Percentiles rank a stretch among this genome's conserved stretches.
Evolutionary conservation across 2,329 filamentous ascomycete genomes (phyloP).

Genomic region (Diaporthe sp.): DNA sequence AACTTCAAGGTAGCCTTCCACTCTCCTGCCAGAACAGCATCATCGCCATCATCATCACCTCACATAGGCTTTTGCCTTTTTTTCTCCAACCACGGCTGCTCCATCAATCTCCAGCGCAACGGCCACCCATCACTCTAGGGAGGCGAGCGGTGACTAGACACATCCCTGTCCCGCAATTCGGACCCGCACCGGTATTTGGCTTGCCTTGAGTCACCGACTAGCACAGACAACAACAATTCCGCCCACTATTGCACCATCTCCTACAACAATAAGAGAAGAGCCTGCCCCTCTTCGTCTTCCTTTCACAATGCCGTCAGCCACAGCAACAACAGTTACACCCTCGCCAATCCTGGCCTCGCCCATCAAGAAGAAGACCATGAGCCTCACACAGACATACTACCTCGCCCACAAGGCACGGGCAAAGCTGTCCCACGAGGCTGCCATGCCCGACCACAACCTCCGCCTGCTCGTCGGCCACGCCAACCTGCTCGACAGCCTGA

Average conservation of each 20-base stretch:
- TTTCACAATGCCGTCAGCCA: slow-evolving; percentile 53
- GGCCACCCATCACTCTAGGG: slow-evolving; percentile 2
- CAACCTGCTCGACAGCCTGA: slow-evolving; percentile 96
- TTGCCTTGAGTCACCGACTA: slow-evolving; percentile 41
- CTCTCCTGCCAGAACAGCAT: slow-evolving; percentile 6
- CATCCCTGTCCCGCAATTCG: slow-evolving; percentile 38
- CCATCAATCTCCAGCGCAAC: background rate
- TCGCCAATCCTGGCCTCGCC: slow-evolving; percentile 53
- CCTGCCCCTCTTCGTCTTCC: slow-evolving; percentile 13
- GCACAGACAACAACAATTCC: slow-evolving; percentile 35
- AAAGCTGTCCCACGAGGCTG: slow-evolving; percentile 95
- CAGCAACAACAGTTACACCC: slow-evolving; percentile 38
- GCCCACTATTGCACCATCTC: slow-evolving; percentile 49
- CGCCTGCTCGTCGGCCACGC: slow-evolving; percentile 96
- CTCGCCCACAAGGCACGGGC: slow-evolving; percentile 95
- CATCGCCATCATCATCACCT: slow-evolving; percentile 14
- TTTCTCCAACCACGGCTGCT: slow-evolving; percentile 7
- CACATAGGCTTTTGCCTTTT: slow-evolving; percentile 23
- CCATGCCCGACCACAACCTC: slow-evolving; percentile 92
- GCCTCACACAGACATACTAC: slow-evolving; percentile 98
- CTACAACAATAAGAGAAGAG: slow-evolving; percentile 41
- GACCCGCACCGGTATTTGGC: slow-evolving; percentile 39
- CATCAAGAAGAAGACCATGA: slow-evolving; percentile 86
- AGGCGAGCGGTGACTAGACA: slow-evolving; percentile 36
- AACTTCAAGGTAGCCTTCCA: background rate